Evolutionary conservation across 2,329 filamentous ascomycete genomes (phyloP).

Genomic region (Aspergillus oerlinghausenensis): DNA sequence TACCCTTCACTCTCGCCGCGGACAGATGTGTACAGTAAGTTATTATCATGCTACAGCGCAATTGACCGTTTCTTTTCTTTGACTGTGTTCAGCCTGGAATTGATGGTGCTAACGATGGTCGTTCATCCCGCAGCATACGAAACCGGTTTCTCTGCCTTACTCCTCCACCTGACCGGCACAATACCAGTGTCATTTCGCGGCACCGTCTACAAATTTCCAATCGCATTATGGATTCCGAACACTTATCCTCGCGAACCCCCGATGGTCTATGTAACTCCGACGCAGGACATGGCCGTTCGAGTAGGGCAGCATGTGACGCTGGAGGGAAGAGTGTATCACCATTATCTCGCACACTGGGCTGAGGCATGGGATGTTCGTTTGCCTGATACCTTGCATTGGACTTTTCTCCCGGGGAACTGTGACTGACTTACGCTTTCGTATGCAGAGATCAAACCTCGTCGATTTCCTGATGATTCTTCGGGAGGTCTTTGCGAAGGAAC

Average conservation of each 20-base stretch:
- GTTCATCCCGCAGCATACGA: constrained; percentile 64
- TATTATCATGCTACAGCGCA: background rate
- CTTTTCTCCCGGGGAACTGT: background rate
- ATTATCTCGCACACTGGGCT: constrained; percentile 85
- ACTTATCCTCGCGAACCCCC: constrained; percentile 82
- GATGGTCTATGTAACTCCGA: constrained; percentile 82
- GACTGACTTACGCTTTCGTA: constrained; percentile 1
- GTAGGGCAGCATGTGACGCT: constrained; percentile 93
- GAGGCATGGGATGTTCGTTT: constrained; percentile 81
- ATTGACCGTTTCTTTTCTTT: background rate
- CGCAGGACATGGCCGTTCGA: constrained; percentile 80
- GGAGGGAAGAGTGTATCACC: constrained; percentile 91
- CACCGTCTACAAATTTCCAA: constrained; percentile 81
- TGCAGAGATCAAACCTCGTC: constrained; percentile 71
- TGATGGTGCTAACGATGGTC: constrained; percentile 16
- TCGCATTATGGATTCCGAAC: constrained; percentile 90
- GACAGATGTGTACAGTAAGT: constrained; percentile 91
- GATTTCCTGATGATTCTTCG: constrained; percentile 79
- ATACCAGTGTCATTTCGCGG: constrained; percentile 89
- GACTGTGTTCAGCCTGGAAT: constrained; percentile 6
- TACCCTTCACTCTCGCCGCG: constrained; percentile 76
- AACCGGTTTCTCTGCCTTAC: constrained; percentile 77
- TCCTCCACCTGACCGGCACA: constrained; percentile 81
- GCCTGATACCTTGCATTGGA: background rate
- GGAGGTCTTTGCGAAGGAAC: constrained; percentile 90